phyloP scores from a whole-genome alignment of 805 yeast genomes.

The Lipomyces yamanashiensis region DNA sequence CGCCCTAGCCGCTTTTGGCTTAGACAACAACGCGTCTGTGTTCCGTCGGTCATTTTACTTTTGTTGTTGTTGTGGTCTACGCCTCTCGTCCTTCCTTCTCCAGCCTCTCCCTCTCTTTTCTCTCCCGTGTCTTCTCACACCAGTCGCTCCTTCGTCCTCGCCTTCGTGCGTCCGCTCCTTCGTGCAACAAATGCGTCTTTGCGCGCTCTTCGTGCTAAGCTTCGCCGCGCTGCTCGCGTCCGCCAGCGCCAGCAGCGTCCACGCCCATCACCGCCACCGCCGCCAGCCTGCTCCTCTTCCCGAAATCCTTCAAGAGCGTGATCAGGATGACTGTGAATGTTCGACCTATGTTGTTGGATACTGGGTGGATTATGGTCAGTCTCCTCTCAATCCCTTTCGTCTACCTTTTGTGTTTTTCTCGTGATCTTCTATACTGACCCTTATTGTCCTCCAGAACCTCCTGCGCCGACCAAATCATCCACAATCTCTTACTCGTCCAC shows the following conservation, averaged over 20 bases:
- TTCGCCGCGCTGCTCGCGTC: constrained; percentile 5
- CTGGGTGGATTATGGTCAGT: constrained; percentile 30
- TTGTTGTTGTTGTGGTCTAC: not conserved
- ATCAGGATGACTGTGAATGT: constrained; percentile 17
- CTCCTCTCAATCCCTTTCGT: not conserved
- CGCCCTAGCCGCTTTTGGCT: not conserved
- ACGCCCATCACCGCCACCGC: constrained; percentile 26
- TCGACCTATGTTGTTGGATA: constrained; percentile 26
- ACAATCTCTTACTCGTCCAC: constrained; percentile 20
- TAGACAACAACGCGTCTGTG: constrained; percentile 14
- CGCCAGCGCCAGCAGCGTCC: constrained; percentile 9
- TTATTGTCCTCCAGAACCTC: constrained; percentile 9
- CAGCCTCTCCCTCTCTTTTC: not conserved
- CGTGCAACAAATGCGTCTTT: constrained; percentile 3
- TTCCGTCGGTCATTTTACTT: not conserved
- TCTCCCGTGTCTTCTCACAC: not conserved
- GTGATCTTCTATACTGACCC: not conserved
- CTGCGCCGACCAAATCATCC: constrained; percentile 11
- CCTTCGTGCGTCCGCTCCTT: constrained; percentile 8
- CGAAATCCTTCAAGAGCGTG: constrained; percentile 5
- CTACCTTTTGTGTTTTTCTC: not conserved
- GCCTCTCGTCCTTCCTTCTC: no score
- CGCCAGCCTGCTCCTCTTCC: constrained; percentile 13
- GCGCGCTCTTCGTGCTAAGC: constrained; percentile 6
- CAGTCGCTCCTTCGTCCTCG: not conserved